phyloP scores from a whole-genome alignment of 768 basidiomycete species.

The Collybia sp. region DNA sequence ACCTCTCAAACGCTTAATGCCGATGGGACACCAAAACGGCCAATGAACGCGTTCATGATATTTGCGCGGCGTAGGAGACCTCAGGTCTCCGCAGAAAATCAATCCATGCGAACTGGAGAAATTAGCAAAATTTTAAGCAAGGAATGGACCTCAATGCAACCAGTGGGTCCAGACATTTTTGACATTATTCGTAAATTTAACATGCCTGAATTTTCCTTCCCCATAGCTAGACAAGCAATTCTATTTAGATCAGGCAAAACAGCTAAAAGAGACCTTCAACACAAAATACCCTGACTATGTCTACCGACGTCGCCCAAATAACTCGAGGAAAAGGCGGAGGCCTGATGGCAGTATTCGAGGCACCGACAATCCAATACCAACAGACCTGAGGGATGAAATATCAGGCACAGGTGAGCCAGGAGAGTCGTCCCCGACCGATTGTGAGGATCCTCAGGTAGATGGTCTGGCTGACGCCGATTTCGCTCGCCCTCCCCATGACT shows the following conservation, averaged over 20 bases:
- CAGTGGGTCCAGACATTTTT: constrained; percentile 40
- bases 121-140: constrained; percentile 85
- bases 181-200: constrained; percentile 2
- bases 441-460: constrained; percentile 25
- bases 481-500: constrained; percentile 20
- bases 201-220: neutral
- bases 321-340: constrained; percentile 62
- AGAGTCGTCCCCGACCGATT: constrained; percentile 32
- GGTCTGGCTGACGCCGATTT: constrained; percentile 16
- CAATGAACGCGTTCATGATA: constrained; percentile 95
- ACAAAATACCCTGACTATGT: constrained; percentile 86
- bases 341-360: constrained; percentile 24
- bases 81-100: constrained; percentile 83
- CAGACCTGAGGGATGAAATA: constrained; percentile 26
- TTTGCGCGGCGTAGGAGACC: constrained; percentile 80
- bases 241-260: constrained; percentile 83
- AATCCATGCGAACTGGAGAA: constrained; percentile 86
- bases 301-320: constrained; percentile 83
- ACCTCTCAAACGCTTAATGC: constrained; percentile 80
- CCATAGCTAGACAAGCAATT: constrained; percentile 76
- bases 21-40: constrained; percentile 84
- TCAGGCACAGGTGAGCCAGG: constrained; percentile 23
- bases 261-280: constrained; percentile 83
- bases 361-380: constrained; percentile 21
- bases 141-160: constrained; percentile 79